Percentiles rank a stretch among this genome's conserved stretches.
Conservation (phyloP, 768 basidiomycete species). For the Chiua virens region DNA sequence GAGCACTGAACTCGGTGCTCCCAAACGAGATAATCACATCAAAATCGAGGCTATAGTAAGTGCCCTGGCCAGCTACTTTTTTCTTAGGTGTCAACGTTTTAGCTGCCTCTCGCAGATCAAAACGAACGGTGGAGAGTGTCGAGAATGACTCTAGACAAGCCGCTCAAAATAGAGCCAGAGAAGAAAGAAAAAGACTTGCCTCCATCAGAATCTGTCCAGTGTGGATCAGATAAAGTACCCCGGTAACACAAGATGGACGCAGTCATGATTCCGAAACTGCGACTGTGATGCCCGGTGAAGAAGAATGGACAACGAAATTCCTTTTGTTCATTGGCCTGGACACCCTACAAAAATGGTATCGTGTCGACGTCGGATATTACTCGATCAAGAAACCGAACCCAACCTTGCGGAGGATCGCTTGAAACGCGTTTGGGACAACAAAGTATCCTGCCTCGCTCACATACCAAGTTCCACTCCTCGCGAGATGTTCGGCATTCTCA, state of each 20-base stretch:
- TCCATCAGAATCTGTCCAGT: conserved; percentile 9
- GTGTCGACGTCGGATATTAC: background rate
- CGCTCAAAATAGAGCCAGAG: background rate
- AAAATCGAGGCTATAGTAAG: conserved; percentile 4
- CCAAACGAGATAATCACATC: conserved; percentile 17
- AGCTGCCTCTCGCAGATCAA: conserved; percentile 7
- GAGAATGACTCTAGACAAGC: conserved; percentile 8
- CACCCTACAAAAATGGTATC: conserved; percentile 1
- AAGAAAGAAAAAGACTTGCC: background rate
- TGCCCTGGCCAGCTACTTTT: background rate
- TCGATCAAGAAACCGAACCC: background rate
- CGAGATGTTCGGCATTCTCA: conserved; percentile 6
- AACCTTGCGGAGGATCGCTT: conserved; percentile 9
- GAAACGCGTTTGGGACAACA: conserved; percentile 3
- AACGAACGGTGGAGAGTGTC: conserved; percentile 7
- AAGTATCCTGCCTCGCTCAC: background rate
- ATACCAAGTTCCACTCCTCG: conserved; percentile 8
- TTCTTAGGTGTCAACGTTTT: background rate
- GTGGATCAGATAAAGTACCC: conserved; percentile 4
- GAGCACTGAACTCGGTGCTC: conserved; percentile 25
- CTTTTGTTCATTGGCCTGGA: conserved; percentile 4
- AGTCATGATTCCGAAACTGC: background rate
- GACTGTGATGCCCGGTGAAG: background rate
- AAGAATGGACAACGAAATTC: conserved; percentile 16
- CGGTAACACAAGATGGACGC: conserved; percentile 12